Evolutionary conservation across 225 moss, liverwort and hornwort species (phyloP).

Genomic region (Thuidium tamariscinum): DNA sequence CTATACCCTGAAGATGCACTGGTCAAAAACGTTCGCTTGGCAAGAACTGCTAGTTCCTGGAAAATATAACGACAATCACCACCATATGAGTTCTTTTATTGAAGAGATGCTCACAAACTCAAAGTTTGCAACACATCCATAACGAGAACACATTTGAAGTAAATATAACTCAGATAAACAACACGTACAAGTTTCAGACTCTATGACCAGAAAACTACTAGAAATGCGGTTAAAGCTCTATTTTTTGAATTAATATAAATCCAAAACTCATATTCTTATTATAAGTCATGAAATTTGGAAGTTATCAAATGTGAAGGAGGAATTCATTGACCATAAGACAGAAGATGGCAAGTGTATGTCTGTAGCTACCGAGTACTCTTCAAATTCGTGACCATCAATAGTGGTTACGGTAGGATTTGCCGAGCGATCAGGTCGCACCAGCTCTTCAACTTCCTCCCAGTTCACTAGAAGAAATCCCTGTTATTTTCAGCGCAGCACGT

Average conservation of each 20-base stretch:
- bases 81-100: not conserved
- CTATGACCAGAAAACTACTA: not conserved
- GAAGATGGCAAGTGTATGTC: not conserved
- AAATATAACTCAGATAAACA: not conserved
- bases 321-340: not conserved
- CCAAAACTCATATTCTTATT: no score
- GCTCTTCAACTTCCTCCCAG: conserved; percentile 96
- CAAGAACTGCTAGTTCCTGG: conserved; percentile 90
- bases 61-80: not conserved
- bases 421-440: conserved; percentile 78
- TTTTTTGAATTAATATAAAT: no score
- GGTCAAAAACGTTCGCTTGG: conserved; percentile 79
- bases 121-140: not conserved
- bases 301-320: not conserved
- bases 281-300: no score
- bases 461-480: no score
- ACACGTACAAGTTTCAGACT: not conserved
- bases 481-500: no score
- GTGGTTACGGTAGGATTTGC: conserved; percentile 65
- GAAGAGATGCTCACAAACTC: not conserved
- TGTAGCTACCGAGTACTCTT: conserved; percentile 82
- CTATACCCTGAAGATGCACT: conserved; percentile 65
- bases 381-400: conserved; percentile 98
- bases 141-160: not conserved
- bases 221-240: not conserved